Evolutionary conservation across 352 stramenopile genomes (phyloP), one percentile per base, ranked within the genome.

Genomic region (Nothophytophthora sp.): DNA sequence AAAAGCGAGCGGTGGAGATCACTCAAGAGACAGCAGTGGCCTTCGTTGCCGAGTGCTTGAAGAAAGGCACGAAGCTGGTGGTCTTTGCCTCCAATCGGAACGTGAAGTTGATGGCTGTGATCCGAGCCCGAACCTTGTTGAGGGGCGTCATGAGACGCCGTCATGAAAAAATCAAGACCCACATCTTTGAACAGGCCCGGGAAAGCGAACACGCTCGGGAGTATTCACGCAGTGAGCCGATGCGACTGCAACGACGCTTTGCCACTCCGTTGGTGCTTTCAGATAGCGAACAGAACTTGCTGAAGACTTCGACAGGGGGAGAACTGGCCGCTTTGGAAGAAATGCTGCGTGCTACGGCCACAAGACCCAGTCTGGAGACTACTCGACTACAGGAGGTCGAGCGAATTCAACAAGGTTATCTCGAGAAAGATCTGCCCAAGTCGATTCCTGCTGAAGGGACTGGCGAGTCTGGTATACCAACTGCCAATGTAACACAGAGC

Each of bases 191-290:
- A 25, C 42, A 56, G 3, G 76, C 79, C 5, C 60, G 74, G 16
- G 76, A 85, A 35, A 87, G 74, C 41, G 79, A 88, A 24, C 73
- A 76, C 2, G 64, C 75, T 40, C 66, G 76, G 5, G 66, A 81
- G 9, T 88, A 85, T 49, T 86, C 76, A 0, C 62, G 67, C 8
- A 80, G 55, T 32, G 58, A 56, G 13, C 74, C 73, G 0, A 67
- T 73, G 19, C 70, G 79, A 18, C 48, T 90, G 0, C 74, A 84
- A 43, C 60, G 75, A 23, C 42, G 69, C 2, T 73, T 72, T 47
- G 38, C 60, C 4, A 57, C 43, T 0, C 37, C 53, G 5, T 56
- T 88, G 7, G 46, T 59, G 9, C 58, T 87, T 13, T 80, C 76
- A 0, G 44, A 52, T 15, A 88, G 76, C 8, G 79, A 90, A 16